Evolutionary conservation across 1,284 basidiomycete species (phyloP), one percentile per base, ranked within the genome.

Genomic region (Baeospora myosura): DNA sequence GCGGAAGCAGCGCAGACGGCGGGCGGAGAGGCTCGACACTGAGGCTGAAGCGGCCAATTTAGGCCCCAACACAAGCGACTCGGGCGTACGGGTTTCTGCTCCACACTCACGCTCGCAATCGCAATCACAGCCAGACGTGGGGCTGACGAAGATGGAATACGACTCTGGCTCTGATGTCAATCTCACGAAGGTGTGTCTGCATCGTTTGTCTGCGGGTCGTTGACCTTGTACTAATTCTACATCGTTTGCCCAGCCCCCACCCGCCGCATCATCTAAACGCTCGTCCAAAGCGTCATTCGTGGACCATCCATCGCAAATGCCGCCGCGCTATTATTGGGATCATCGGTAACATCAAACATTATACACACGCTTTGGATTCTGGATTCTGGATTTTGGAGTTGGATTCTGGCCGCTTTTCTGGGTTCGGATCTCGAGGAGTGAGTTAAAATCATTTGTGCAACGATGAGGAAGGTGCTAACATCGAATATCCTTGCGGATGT

Each of bases 141-240:
- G 32, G 20, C 11, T 11, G 8, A 18, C 12, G 7, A 33, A 14
- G 32, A 18, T 14, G 20, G 32, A 33, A 17, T 18, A n/a, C n/a
- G n/a, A n/a, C n/a, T n/a, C n/a, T n/a, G n/a, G 7, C 8, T 8
- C 7, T 8, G 16, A 8, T 17, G 32, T 18, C 7, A 11, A 33
- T 7, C 11, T 33, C 32, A 33, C 12, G 12, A 33, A 17, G 16
- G 52, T 47, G 29, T 26, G 30, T 36, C 40, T 40, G 8, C 6
- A 17, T 28, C 7, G 23, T 23, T 5, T 35, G 41, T 30, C 33
- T 47, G 35, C 11, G 8, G 20, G 32, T 6, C 32, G 16, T n/a
- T n/a, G n/a, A n/a, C n/a, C n/a, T n/a, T n/a, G n/a, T n/a, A n/a
- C n/a, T n/a, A n/a, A n/a, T n/a, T n/a, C n/a, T n/a, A n/a, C n/a